These are phyloP conservation scores for Verbena officinalis DNA, from an alignment of 257 asterid genomes.

Conservation along the genomic window DNA sequence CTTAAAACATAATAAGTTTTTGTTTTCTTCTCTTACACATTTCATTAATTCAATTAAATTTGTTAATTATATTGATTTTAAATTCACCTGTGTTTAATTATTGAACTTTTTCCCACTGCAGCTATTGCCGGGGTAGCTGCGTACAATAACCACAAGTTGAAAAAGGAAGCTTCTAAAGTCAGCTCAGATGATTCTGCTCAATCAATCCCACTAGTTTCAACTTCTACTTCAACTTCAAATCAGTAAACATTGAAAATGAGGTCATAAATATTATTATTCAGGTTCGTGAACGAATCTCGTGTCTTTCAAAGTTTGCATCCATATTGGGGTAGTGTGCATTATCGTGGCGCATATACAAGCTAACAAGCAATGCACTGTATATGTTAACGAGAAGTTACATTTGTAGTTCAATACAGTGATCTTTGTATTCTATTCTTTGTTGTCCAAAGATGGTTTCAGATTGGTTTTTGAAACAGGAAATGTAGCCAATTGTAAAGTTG, in stretches of 20 bases:
- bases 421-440: constrained; percentile 17
- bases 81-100: constrained; percentile 3
- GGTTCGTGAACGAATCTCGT: constrained; percentile 11
- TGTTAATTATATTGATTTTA: constrained; percentile 11
- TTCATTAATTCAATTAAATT: not conserved
- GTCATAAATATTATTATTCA: constrained; percentile 1
- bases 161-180: constrained; percentile 57
- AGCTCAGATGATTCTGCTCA: constrained; percentile 39
- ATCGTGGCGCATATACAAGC: constrained; percentile 16
- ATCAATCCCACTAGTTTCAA: constrained; percentile 47
- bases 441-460: constrained; percentile 14
- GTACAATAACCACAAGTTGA: constrained; percentile 86
- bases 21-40: not conserved
- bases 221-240: constrained; percentile 35
- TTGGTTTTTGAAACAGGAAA: constrained; percentile 6
- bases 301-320: constrained; percentile 20
- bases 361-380: constrained; percentile 19
- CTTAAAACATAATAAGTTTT: no score
- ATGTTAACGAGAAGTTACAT: constrained; percentile 12
- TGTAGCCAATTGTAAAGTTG: constrained; percentile 29
- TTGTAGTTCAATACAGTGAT: constrained; percentile 1
- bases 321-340: constrained; percentile 8
- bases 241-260: constrained; percentile 24
- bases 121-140: constrained; percentile 97
- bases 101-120: constrained; percentile 47